Conservation (phyloP, 805 yeast species). For the Citeromyces matritensis region DNA sequence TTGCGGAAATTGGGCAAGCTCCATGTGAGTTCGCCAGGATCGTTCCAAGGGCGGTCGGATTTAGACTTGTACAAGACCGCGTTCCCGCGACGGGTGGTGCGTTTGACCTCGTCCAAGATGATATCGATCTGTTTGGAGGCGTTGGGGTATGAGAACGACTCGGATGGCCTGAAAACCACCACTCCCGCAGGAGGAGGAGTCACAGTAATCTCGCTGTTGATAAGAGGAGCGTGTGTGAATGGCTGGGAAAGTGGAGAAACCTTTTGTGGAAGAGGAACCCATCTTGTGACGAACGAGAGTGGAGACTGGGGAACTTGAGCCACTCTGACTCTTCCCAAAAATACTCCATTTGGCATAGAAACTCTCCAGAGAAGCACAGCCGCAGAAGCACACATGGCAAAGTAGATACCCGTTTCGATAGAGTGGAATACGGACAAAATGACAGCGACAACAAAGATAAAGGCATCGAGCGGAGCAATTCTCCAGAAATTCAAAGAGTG, state of each 20-base stretch:
- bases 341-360: conserved; percentile 70
- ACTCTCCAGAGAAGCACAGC: conserved; percentile 61
- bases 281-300: conserved; percentile 31
- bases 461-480: conserved; percentile 58
- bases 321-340: conserved; percentile 65
- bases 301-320: conserved; percentile 31
- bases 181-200: conserved; percentile 86
- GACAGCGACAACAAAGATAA: conserved; percentile 60
- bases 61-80: conserved; percentile 18
- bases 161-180: conserved; percentile 69
- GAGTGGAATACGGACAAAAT: conserved; percentile 62
- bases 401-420: conserved; percentile 83
- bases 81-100: conserved; percentile 45
- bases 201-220: conserved; percentile 44
- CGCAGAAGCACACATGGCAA: conserved; percentile 74
- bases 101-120: conserved; percentile 52
- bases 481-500: conserved; percentile 59
- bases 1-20: conserved; percentile 1
- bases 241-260: conserved; percentile 6
- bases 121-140: conserved; percentile 58
- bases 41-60: conserved; percentile 81
- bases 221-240: conserved; percentile 14
- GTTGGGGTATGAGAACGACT: conserved; percentile 73
- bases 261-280: conserved; percentile 48
- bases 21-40: conserved; percentile 49